Evolutionary conservation across 768 basidiomycete genomes (phyloP), one percentile per base, ranked within the genome.

Genomic region (Pulveroboletus sp.): DNA sequence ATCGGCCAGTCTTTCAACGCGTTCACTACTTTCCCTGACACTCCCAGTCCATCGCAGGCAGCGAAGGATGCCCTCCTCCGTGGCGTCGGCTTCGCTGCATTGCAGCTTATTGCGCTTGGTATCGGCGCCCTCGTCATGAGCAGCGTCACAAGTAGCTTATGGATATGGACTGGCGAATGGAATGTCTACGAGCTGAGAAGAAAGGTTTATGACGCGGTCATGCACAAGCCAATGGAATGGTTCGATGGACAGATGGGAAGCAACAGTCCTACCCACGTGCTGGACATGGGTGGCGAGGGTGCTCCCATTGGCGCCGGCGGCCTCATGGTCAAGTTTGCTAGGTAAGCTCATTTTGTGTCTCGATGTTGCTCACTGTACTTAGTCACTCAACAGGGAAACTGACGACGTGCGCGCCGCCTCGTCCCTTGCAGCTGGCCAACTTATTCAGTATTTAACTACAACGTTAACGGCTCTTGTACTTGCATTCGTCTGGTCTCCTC

Each of bases 251-350:
- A 88, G 49, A 84, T 86, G 77, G 82, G 80, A 46, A 69, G 71
- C 8, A 82, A 81, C 21, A 75, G 74, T 35, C 67, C 74, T 21
- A 71, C 69, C 7, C 56, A 64, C 46, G 60, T 65, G 55, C 65
- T 72, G 39, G 69, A 67, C 56, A 52, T 55, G 35, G 50, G 50
- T 39, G 73, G 76, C 31, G 70, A 67, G 30, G 66, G 76, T 37
- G 77, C 78, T 24, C 76, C 80, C 35, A 71, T 84, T 42, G 89
- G 90, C 53, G 91, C 92, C 43, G 92, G 87, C 52, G 93, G 93
- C 18, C 74, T 96, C 39, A 94, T 95, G 93, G 85, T 90, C 47
- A 89, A 92, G 63, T 97, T 96, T 66, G 80, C 87, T 31, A 82
- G 83, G 92, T 90, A 49, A 38, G 66, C 14, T 40, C 18, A 1